A percentile compares a stretch with the other conserved stretches of the same genome.
These are phyloP conservation scores for Fraxinus xanthoxyloides DNA, from an alignment of 305 asterid genomes.

Conservation along the genomic window DNA sequence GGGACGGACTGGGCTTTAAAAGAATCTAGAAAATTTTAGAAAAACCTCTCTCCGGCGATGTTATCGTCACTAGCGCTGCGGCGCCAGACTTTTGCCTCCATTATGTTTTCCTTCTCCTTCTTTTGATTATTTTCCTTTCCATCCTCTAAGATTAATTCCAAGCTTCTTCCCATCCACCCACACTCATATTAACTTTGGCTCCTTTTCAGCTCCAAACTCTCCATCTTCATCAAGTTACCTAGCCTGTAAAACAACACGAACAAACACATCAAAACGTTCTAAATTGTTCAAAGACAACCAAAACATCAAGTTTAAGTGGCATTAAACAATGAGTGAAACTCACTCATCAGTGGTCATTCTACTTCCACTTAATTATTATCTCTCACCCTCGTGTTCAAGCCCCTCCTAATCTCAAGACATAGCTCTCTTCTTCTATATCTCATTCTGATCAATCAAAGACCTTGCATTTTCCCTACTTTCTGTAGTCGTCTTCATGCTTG, in stretches of 20 bases:
- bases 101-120: not conserved
- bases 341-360: not conserved
- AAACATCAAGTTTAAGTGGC: not conserved
- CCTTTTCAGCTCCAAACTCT: not conserved
- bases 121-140: not conserved
- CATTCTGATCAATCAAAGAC: not conserved
- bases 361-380: not conserved
- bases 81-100: not conserved
- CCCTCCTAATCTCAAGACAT: not conserved
- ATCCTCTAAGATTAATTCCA: not conserved
- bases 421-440: slow-evolving; percentile 13
- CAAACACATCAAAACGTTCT: not conserved
- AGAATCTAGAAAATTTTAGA: not conserved
- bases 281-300: not conserved
- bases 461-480: slow-evolving; percentile 8
- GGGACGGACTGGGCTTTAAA: not conserved
- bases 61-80: not conserved
- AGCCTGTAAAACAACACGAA: not conserved
- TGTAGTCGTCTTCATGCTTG: slow-evolving; percentile 8
- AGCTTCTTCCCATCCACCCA: not conserved
- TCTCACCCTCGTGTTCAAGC: slow-evolving; percentile 5
- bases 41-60: not conserved
- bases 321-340: not conserved
- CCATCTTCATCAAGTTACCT: not conserved
- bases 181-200: not conserved